Base-by-base conservation (phyloP, 2,329 filamentous ascomycete species). In the Claviceps maximensis region DNA sequence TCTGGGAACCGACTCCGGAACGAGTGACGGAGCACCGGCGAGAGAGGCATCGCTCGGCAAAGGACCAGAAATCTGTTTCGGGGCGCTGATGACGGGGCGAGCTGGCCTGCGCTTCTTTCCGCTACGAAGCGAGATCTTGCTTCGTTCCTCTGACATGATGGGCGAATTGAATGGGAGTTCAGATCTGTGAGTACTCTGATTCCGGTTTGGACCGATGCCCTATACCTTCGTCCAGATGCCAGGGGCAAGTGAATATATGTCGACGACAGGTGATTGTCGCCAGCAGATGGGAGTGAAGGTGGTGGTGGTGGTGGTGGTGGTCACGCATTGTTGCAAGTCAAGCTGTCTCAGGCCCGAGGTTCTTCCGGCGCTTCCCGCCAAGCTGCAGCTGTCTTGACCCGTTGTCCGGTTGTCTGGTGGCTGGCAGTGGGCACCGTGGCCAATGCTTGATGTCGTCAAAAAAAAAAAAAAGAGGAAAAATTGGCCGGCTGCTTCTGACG, bases 111-210 rank as follows among this genome's bases (percentile, higher is more conserved):
- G 72, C 67, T 82, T 83, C 53, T 71, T 65, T 29, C 78, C 78
- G 64, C 74, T 82, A 41, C 82, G 74, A 53, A 85, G 74, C 54
- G 82, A 84, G 59, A 82, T 78, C 67, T 78, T 80, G 65, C 73
- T 75, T 58, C 75, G 73, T 60, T 82, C 78, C 59, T 83, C 79
- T 15, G 79, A 81, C 80, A 84, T 84, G 59, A 54, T 62, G 63
- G 47, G 54, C 54, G 2, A 40, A 27, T 38, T 44, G 40, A 27
- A 15, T 31, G 27, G 15, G 23, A 12, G 44, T 19, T 44, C 29
- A 33, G 29, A 15, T 33, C 25, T 13, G 23, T n/a, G 36, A 8
- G 19, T 13, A 27, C 15, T 33, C 13, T n/a, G 13, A 9, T 47
- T 17, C 15, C n/a, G 12, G 19, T 5, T 15, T 46, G 10, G 13